Base-by-base conservation (phyloP, 2,329 filamentous ascomycete species). In the Emmonsia crescens region DNA sequence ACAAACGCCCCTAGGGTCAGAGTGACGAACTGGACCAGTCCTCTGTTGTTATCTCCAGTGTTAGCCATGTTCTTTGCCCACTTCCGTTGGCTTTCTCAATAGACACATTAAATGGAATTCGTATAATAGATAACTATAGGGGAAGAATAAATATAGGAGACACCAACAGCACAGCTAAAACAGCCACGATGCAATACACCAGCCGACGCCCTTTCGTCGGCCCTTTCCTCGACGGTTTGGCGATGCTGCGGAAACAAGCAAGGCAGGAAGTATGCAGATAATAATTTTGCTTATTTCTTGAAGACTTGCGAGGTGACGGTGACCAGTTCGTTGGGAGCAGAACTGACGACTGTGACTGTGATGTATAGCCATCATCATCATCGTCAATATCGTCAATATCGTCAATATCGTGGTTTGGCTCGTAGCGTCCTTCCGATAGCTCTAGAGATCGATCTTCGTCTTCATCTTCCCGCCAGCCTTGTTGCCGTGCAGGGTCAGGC, bases 11-110 rank as follows among this genome's bases (percentile, higher is more conserved):
- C 73, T 61, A 69, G 74, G 49, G 72, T 64, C 8, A 79, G 68
- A 12, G 70, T 69, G 59, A 78, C 67, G 48, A 77, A 73, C 60
- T 78, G 75, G 36, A 78, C 64, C 49, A 78, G 60, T 42, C 76
- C 77, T 61, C 75, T 77, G 61, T 52, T 10, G 48, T 46, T 16
- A 14, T 59, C 46, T 31, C 27, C 29, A 46, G 16, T 14, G 48
- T 60, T 59, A 60, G 46, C 42, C 33, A 54, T 42, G 14, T 14
- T 51, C 14, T 46, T 52, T 42, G 33, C 27, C 21, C 40, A 46
- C 24, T 24, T 31, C 29, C n/a, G 19, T 14, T n/a, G 9, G 33
- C 10, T 14, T 40, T 27, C 6, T 56, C 33, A 40, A 56, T 6
- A 6, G 31, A 36, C 10, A 21, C 33, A 40, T 56, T 24, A 14